Evolutionary conservation across 2,329 filamentous ascomycete species (phyloP), one percentile per base, ranked within the genome.

Genomic region (Phyllosticta citriasiana): DNA sequence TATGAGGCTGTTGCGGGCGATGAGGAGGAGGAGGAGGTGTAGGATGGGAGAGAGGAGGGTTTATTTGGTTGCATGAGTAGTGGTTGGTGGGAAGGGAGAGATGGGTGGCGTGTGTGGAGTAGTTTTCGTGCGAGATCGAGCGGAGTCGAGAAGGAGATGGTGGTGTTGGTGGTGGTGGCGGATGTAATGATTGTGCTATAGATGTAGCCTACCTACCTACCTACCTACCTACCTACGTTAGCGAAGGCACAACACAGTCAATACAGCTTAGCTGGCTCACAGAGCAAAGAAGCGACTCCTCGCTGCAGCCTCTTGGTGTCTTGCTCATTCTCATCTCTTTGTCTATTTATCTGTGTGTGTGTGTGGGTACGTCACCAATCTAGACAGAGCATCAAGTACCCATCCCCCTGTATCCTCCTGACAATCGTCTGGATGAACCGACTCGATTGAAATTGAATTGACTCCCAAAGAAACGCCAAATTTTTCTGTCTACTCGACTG

Each of bases 1-100:
- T 62, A 62, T 35, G 62, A 63, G 63, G 63, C 63, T 8, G 61
- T 64, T 53, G 27, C 27, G 3, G 63, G 61, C 55, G 61, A 60
- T 47, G 57, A 56, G 53, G 40, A 22, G 19, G 19, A 22, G 19
- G 19, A 33, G 19, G 25, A 35, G 19, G 35, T 14, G 25, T 33
- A 55, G 22, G 33, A 22, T 22, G 19, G 19, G 19, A 22, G 19
- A 22, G 19, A 22, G 19, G 19, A 22, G 19, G 2, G 19, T 22
- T 22, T 22, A 22, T 22, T 22, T 22, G 19, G 35, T n/a, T 19
- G 40, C 33, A 12, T 55, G 33, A 7, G 8, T 10, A 4, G 27
- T 16, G 24, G 10, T 47, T 10, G 25, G 27, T 22, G 9, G 16
- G 30, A 9, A 9, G 55, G 22, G 6, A 3, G 14, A 35, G 55